Conservation (phyloP, 495 filamentous ascomycete genomes). For the Tricharina praecox region DNA sequence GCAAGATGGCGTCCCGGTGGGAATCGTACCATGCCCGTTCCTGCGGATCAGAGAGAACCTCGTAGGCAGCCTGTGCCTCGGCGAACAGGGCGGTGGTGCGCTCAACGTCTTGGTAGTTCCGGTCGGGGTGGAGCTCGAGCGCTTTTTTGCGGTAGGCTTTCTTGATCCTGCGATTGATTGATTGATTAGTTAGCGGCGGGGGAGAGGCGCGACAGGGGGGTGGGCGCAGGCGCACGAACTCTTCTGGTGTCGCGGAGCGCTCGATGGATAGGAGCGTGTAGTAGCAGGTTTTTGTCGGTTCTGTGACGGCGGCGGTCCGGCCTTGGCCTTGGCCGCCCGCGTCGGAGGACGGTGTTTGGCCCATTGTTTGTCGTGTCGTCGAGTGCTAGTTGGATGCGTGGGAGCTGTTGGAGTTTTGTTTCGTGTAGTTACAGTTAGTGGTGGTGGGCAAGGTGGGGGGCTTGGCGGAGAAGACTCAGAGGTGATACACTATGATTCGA, state of each 20-base stretch:
- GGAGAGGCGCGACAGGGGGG: conserved; percentile 1
- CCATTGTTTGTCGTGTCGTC: conserved; percentile 3
- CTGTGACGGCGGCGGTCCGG: not conserved
- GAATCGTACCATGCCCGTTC: conserved; percentile 97
- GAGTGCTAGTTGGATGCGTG: not conserved
- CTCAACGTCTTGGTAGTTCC: conserved; percentile 76
- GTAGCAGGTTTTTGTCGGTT: conserved; percentile 64
- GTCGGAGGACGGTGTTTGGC: conserved; percentile 2
- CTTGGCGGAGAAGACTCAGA: too few species aligned
- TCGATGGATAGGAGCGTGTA: conserved; percentile 74
- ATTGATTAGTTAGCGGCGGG: not conserved
- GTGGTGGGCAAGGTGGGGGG: too few species aligned
- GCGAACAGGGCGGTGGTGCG: conserved; percentile 71
- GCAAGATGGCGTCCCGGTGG: conserved; percentile 69
- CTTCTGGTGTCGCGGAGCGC: conserved; percentile 57
- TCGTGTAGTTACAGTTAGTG: too few species aligned
- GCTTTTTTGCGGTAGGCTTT: conserved; percentile 83
- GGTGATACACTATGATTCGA: too few species aligned
- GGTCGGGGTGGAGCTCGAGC: conserved; percentile 84
- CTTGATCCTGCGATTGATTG: conserved; percentile 48
- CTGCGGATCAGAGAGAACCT: conserved; percentile 85
- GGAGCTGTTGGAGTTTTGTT: too few species aligned
- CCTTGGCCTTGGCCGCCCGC: not conserved
- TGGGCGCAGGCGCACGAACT: conserved; percentile 36
- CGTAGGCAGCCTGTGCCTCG: conserved; percentile 81